phyloP scores from a whole-genome alignment of 495 filamentous ascomycete species.

The Ramalina intermedia region DNA sequence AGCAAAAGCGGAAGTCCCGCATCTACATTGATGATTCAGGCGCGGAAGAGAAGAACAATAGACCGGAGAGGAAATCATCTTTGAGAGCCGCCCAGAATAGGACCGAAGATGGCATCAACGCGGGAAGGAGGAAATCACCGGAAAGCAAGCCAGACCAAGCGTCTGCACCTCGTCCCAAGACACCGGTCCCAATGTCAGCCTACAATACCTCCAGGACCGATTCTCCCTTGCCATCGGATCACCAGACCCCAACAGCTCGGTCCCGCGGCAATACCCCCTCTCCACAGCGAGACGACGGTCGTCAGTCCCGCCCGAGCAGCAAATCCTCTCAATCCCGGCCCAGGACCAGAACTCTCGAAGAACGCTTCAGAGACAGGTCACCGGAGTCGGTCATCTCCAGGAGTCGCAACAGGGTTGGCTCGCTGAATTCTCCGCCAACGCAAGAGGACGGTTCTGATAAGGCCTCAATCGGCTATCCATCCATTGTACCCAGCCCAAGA shows the following conservation, averaged over 20 bases:
- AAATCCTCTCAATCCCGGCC: conserved; percentile 27
- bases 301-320: conserved; percentile 2
- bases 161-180: conserved; percentile 22
- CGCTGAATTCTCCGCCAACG: conserved; percentile 22
- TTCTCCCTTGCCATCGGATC: conserved; percentile 29
- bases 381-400: conserved; percentile 23
- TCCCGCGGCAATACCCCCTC: conserved; percentile 23
- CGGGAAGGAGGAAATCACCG: conserved; percentile 31
- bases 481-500: conserved; percentile 29
- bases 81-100: conserved; percentile 34
- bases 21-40: conserved; percentile 11
- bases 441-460: conserved; percentile 20
- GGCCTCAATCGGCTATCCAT: conserved; percentile 37
- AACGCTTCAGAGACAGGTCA: conserved; percentile 29
- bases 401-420: conserved; percentile 29
- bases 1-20: conserved; percentile 13
- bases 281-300: conserved; percentile 21
- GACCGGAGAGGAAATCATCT: conserved; percentile 39
- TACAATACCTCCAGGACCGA: conserved; percentile 23
- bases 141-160: conserved; percentile 34
- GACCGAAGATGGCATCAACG: conserved; percentile 38
- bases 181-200: conserved; percentile 28
- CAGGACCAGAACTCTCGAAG: conserved; percentile 35
- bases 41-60: conserved; percentile 26
- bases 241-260: conserved; percentile 22